A percentile compares a stretch with the other conserved stretches of the same genome.
These are phyloP conservation scores for Pestalotiopsis sp. DNA, from an alignment of 2,329 filamentous ascomycete species.

Conservation along the genomic window DNA sequence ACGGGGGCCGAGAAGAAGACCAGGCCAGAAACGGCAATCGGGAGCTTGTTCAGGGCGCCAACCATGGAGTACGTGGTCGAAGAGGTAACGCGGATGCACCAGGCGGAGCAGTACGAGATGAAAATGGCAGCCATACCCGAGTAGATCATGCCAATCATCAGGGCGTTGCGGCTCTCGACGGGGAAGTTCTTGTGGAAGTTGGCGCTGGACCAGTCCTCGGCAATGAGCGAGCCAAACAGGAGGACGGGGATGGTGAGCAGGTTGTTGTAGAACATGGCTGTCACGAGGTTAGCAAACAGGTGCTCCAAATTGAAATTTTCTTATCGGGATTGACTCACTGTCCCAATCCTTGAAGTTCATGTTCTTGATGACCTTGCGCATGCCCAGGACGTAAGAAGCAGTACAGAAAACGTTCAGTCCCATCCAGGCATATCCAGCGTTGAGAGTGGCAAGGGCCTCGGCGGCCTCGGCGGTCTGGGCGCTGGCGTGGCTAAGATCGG, in stretches of 20 bases:
- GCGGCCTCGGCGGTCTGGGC: slow-evolving; percentile 60
- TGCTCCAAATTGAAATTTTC: neutral
- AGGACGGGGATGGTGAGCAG: slow-evolving; percentile 94
- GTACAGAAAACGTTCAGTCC: slow-evolving; percentile 94
- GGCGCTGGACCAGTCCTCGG: slow-evolving; percentile 88
- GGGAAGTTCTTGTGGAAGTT: slow-evolving; percentile 93
- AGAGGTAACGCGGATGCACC: slow-evolving; percentile 96
- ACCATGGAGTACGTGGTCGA: slow-evolving; percentile 99
- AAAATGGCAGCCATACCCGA: slow-evolving; percentile 93
- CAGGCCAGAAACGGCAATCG: slow-evolving; percentile 88
- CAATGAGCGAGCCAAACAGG: slow-evolving; percentile 75
- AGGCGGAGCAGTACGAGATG: slow-evolving; percentile 99
- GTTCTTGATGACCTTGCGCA: slow-evolving; percentile 98
- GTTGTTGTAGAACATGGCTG: slow-evolving; percentile 99
- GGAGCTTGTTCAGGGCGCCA: slow-evolving; percentile 95
- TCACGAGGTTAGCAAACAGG: slow-evolving; percentile 31
- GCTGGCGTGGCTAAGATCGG: slow-evolving; percentile 75
- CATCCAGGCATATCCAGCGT: slow-evolving; percentile 98
- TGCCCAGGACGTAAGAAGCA: slow-evolving; percentile 84
- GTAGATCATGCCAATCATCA: slow-evolving; percentile 88
- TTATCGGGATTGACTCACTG: slow-evolving; percentile 64
- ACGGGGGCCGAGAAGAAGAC: slow-evolving; percentile 95
- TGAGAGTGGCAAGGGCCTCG: slow-evolving; percentile 82
- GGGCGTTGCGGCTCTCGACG: slow-evolving; percentile 72
- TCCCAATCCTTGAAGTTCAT: slow-evolving; percentile 99